Conservation (phyloP, 805 yeast genomes). For the Candida tallmaniae region DNA sequence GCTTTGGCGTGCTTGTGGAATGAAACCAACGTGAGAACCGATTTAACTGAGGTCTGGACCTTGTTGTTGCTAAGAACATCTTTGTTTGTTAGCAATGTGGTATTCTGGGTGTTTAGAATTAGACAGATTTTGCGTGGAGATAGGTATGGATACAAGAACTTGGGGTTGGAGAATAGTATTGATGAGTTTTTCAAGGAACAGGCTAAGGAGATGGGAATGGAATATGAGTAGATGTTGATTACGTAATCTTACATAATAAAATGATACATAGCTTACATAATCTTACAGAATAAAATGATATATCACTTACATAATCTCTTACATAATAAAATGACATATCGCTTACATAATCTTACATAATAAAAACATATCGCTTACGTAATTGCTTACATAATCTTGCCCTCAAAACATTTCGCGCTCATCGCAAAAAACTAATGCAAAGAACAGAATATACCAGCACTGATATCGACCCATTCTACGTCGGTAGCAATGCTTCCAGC, state of each 20-base stretch:
- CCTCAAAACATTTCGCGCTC: conserved; percentile 4
- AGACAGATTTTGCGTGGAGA: conserved; percentile 32
- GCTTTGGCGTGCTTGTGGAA: conserved; percentile 35
- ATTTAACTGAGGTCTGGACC: conserved; percentile 5
- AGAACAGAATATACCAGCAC: conserved; percentile 40
- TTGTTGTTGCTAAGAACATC: conserved; percentile 18
- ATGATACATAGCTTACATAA: no score
- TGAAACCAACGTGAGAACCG: conserved; percentile 9
- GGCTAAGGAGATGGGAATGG: conserved; percentile 42
- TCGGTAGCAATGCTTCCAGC: conserved; percentile 77
- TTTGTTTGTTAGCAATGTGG: conserved; percentile 24
- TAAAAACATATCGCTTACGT: no score
- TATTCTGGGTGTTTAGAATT: conserved; percentile 28
- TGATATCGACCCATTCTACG: conserved; percentile 75
- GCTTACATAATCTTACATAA: no score
- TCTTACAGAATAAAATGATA: no score
- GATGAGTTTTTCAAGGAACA: conserved; percentile 41
- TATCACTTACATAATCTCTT: no score
- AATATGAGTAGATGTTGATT: no score
- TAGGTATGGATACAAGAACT: conserved; percentile 24
- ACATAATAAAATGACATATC: no score
- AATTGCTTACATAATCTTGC: not conserved
- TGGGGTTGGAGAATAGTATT: conserved; percentile 43
- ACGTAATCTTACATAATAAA: no score
- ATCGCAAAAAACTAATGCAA: conserved; percentile 17